A percentile compares a stretch with the other conserved stretches of the same genome.
These are phyloP conservation scores for Aspergillus fischeri DNA, from an alignment of 2,329 filamentous ascomycete species.

Conservation along the genomic window DNA sequence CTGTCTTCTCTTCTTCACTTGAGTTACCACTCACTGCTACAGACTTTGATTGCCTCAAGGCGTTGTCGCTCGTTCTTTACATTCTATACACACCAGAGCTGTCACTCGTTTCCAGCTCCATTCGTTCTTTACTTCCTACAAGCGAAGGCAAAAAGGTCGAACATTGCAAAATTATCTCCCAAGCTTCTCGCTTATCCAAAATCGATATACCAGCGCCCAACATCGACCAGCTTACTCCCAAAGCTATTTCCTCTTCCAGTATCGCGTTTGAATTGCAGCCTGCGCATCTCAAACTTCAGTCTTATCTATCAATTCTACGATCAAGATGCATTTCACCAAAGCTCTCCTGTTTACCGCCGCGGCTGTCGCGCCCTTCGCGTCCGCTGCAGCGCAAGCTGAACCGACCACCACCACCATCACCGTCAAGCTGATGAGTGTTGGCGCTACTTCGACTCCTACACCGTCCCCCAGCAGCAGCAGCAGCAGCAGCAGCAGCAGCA, in stretches of 20 bases:
- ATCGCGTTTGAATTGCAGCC: neutral
- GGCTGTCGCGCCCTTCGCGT: slow-evolving; percentile 25
- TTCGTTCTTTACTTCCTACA: slow-evolving; percentile 24
- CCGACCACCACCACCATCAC: slow-evolving; percentile 24
- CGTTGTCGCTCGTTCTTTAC: slow-evolving; percentile 21
- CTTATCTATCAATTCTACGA: slow-evolving; percentile 4
- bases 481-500: neutral
- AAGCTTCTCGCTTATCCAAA: neutral
- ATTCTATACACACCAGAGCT: slow-evolving; percentile 24
- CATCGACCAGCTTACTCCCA: neutral
- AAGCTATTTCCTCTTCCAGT: neutral
- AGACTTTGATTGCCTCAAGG: slow-evolving; percentile 6
- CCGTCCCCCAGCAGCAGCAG: neutral
- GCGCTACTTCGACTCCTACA: slow-evolving; percentile 7
- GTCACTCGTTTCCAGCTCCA: slow-evolving; percentile 32
- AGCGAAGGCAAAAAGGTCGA: neutral
- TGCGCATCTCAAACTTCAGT: neutral
- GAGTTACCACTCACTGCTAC: neutral
- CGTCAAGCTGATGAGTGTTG: slow-evolving; percentile 19
- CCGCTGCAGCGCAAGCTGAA: slow-evolving; percentile 22
- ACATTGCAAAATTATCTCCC: neutral
- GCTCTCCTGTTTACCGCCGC: slow-evolving; percentile 26
- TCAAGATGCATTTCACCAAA: slow-evolving; percentile 34
- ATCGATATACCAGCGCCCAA: neutral
- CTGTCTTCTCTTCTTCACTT: slow-evolving; percentile 1